These are phyloP conservation scores for Tetratostichococcus sp. DNA, from an alignment of 139 green algal genomes.

Conservation along the genomic window DNA sequence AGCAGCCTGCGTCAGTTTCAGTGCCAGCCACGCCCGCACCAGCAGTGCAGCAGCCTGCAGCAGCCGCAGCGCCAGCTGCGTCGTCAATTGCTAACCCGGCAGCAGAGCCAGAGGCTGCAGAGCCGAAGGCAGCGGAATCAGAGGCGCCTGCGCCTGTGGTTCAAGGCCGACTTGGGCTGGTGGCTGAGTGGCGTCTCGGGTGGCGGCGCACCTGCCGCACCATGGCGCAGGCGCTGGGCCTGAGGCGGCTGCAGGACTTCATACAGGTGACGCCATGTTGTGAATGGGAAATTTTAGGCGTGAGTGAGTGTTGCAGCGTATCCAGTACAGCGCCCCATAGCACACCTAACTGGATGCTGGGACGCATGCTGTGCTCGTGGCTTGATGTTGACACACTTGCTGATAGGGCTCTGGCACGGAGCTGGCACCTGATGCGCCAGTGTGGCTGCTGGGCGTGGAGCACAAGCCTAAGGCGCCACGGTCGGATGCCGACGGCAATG, in stretches of 20 bases:
- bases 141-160: not conserved
- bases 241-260: constrained; percentile 50
- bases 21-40: not conserved
- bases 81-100: too few relatives aligned
- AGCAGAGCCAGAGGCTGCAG: too few relatives aligned
- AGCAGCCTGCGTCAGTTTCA: too few relatives aligned
- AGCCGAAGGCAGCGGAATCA: too few relatives aligned
- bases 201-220: constrained; percentile 30
- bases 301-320: not conserved
- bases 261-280: constrained; percentile 30
- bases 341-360: too few relatives aligned
- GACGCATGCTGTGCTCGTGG: not conserved
- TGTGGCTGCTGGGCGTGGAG: constrained; percentile 40
- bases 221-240: constrained; percentile 49
- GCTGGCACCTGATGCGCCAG: constrained; percentile 12
- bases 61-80: too few relatives aligned
- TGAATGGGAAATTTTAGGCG: not conserved
- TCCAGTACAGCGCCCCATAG: too few relatives aligned
- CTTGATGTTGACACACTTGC: too few relatives aligned
- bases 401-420: constrained; percentile 22
- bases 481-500: too few relatives aligned
- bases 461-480: not conserved
- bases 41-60: not conserved
- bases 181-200: constrained; percentile 7
- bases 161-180: not conserved